These are phyloP conservation scores for Ophiocordyceps sinensis DNA, from an alignment of 2,329 filamentous ascomycete genomes.

Conservation along the genomic window DNA sequence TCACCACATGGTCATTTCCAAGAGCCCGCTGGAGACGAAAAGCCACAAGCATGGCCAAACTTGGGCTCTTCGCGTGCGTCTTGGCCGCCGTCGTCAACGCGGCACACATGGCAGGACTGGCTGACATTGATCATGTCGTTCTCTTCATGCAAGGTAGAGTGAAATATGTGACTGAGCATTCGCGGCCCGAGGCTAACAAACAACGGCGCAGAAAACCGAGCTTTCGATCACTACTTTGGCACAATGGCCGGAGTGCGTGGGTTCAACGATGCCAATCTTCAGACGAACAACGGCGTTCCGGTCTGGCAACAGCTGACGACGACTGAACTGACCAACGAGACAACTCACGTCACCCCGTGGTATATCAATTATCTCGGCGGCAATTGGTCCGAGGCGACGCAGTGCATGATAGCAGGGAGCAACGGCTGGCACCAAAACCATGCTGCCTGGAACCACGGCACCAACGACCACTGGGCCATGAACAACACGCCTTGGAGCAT, in stretches of 20 bases:
- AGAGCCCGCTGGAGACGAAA: no score
- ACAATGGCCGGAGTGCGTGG: constrained; percentile 40
- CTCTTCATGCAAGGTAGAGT: constrained; percentile 37
- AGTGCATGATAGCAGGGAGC: constrained; percentile 36
- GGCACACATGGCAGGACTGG: constrained; percentile 4
- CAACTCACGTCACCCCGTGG: constrained; percentile 33
- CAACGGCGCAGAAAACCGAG: constrained; percentile 13
- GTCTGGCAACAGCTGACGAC: constrained; percentile 33
- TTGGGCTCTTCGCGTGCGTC: not conserved
- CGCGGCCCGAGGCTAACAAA: not conserved
- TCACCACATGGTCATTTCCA: no score
- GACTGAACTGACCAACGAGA: constrained; percentile 19
- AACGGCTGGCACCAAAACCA: constrained; percentile 40
- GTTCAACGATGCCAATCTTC: constrained; percentile 40
- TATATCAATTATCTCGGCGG: constrained; percentile 40
- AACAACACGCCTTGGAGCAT: constrained; percentile 39
- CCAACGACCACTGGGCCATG: constrained; percentile 38
- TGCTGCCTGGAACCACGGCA: constrained; percentile 31
- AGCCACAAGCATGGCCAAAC: not conserved
- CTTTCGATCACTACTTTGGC: constrained; percentile 35
- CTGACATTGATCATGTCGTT: constrained; percentile 40
- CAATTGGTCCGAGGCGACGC: constrained; percentile 33
- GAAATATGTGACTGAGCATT: not conserved
- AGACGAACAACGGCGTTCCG: constrained; percentile 28
- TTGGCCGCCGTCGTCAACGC: not conserved